Base-by-base conservation (phyloP, 768 basidiomycete species). In the Chalciporus chontae region DNA sequence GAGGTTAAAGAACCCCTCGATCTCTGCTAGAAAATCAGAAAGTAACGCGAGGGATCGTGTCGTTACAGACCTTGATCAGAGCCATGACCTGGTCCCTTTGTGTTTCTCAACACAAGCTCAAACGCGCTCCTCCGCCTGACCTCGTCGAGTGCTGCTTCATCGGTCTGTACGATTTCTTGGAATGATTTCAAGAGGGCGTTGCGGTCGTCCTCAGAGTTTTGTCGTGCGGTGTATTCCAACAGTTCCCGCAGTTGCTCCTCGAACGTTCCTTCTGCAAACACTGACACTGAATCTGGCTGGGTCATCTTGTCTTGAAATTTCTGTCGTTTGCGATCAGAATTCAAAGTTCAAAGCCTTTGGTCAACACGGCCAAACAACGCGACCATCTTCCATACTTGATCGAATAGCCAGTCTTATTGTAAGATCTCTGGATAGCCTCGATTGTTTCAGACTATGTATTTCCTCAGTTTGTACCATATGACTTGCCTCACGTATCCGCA, bases 1-100 rank as follows among this genome's bases (percentile, higher is more conserved):
- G 29, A 92, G 76, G 67, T 91, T 91, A 76, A 90, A 92, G 68
- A 91, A 92, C 17, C 90, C 90, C 70, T 92, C 89, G 54, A 83
- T 82, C 70, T 93, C 86, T 88, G 64, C 19, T 38, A 18, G 27
- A 46, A 26, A 26, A 36, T 60, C 5, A 60, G 32, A 32, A 54
- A 17, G 14, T 18, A 26, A 45, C n/a, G 34, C 19, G 2, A 45
- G 19, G 27, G 26, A 46, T 50, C 31, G 17, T 23, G 10, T 24
- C 19, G 10, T 39, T 40, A 65, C 78, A 41, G 58, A 86, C 90
- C 90, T 73, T 80, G 81, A 55, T 91, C 90, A 15, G 77, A 72
- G 34, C 90, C 90, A 31, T 88, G 86, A 26, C 91, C 90, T 15
- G 91, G 61, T 3, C 79, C 73, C 56, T 81, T 86, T 17, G 85